Percentiles rank a stretch among this genome's conserved stretches.
Conservation (phyloP, 2,329 filamentous ascomycete species). For the Fusarium sp. region DNA sequence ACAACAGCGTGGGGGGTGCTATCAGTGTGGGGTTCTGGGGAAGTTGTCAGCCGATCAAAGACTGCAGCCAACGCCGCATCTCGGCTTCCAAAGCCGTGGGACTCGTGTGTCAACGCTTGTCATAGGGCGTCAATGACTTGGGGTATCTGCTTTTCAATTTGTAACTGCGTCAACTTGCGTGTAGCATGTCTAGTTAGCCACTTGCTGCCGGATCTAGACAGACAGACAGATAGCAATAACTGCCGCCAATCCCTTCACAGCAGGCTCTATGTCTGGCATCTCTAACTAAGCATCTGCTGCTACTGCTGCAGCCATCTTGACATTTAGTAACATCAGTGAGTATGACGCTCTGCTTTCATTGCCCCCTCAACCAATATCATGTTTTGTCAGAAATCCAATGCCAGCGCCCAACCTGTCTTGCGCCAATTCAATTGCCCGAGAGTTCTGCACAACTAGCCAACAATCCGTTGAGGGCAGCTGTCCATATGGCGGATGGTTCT, state of each 20-base stretch:
- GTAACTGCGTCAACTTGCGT: conserved; percentile 37
- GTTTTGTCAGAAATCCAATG: conserved; percentile 6
- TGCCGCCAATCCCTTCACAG: conserved; percentile 12
- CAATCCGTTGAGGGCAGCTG: conserved; percentile 2
- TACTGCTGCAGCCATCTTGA: conserved; percentile 6
- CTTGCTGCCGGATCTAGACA: conserved; percentile 22
- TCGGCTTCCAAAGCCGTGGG: conserved; percentile 9
- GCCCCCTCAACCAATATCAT: background rate
- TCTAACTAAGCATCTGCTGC: conserved; percentile 13
- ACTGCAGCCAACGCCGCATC: conserved; percentile 14
- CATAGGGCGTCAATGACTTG: conserved; percentile 24
- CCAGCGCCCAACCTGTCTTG: background rate
- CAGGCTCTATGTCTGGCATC: conserved; percentile 16
- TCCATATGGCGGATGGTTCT: background rate
- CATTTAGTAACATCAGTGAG: conserved; percentile 7
- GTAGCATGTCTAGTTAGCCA: conserved; percentile 36
- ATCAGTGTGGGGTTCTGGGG: conserved; percentile 13
- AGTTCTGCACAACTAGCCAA: conserved; percentile 1
- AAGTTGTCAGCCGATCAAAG: conserved; percentile 26
- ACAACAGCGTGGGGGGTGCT: conserved; percentile 34
- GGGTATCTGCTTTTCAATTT: conserved; percentile 42
- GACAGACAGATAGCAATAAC: background rate
- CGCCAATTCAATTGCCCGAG: background rate
- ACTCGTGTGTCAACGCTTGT: conserved; percentile 13
- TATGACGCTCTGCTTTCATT: conserved; percentile 3